Evolutionary conservation across 305 asterid genomes (phyloP).

Genomic region (Fraxinus sp.): DNA sequence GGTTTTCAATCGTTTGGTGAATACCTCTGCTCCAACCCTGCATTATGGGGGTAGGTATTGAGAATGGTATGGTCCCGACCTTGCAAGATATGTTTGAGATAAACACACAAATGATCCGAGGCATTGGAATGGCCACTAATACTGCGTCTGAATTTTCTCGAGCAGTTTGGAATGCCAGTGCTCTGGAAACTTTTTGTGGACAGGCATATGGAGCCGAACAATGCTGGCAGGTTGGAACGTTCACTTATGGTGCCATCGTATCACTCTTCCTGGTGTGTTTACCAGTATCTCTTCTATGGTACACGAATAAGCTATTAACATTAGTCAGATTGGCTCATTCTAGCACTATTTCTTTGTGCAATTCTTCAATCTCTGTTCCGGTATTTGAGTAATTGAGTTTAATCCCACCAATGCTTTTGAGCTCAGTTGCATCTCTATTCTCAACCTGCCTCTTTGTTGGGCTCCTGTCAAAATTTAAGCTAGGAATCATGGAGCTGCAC

Average conservation of each 20-base stretch:
- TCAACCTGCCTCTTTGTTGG: conserved; percentile 58
- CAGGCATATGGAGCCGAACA: conserved; percentile 63
- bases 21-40: background rate
- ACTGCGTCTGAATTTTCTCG: background rate
- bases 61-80: no score
- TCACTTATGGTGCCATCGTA: conserved; percentile 40
- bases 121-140: background rate
- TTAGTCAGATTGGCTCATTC: conserved; percentile 42
- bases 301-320: conserved; percentile 41
- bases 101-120: background rate
- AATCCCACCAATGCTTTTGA: conserved; percentile 52
- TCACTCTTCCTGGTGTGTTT: conserved; percentile 50
- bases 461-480: conserved; percentile 37
- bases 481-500: conserved; percentile 57
- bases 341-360: conserved; percentile 48
- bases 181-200: conserved; percentile 66
- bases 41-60: no score
- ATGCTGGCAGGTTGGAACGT: conserved; percentile 46
- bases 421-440: conserved; percentile 41
- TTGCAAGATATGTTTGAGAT: no score
- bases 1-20: background rate
- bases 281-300: conserved; percentile 49
- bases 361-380: conserved; percentile 52
- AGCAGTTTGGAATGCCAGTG: conserved; percentile 60
- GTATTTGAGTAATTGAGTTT: conserved; percentile 43